Percentiles rank a stretch among this genome's conserved stretches.
These are phyloP conservation scores for Irpex sp. DNA, from an alignment of 1,284 basidiomycete genomes.

Conservation along the genomic window DNA sequence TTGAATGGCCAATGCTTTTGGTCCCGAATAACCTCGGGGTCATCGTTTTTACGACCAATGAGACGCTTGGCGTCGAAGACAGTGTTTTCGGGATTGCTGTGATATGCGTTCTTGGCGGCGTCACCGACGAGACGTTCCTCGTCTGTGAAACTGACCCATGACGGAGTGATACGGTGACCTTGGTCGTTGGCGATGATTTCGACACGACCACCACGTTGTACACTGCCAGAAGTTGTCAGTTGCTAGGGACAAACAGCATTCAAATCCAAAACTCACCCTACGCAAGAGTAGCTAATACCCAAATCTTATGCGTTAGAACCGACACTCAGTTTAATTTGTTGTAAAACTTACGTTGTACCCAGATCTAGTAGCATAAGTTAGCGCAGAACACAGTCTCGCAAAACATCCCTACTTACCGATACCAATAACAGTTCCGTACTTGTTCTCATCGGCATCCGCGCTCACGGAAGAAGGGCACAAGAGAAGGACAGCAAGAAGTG, in stretches of 20 bases:
- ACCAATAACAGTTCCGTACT: constrained; percentile 94
- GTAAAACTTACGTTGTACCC: constrained; percentile 65
- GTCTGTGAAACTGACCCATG: constrained; percentile 89
- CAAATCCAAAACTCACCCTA: constrained; percentile 42
- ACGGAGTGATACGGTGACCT: constrained; percentile 95
- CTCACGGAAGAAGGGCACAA: constrained; percentile 52
- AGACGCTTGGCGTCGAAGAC: constrained; percentile 98
- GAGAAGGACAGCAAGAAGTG: constrained; percentile 60
- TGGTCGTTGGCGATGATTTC: constrained; percentile 98
- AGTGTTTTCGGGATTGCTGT: constrained; percentile 89
- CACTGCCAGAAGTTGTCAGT: constrained; percentile 42
- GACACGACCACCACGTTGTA: constrained; percentile 89
- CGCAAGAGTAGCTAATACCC: constrained; percentile 66
- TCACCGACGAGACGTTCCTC: constrained; percentile 90
- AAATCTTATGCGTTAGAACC: not conserved
- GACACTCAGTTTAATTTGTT: constrained; percentile 18
- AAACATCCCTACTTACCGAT: constrained; percentile 68
- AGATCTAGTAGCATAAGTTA: constrained; percentile 46
- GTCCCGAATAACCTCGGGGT: constrained; percentile 76
- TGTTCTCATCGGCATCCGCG: constrained; percentile 54
- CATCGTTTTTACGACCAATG: constrained; percentile 85
- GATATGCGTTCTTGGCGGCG: constrained; percentile 76
- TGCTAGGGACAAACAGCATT: no score
- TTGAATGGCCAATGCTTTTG: constrained; percentile 90
- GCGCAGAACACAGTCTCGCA: constrained; percentile 11